Evolutionary conservation across 768 basidiomycete genomes (phyloP), one percentile per base, ranked within the genome.

Genomic region (Suillus ampliporus): DNA sequence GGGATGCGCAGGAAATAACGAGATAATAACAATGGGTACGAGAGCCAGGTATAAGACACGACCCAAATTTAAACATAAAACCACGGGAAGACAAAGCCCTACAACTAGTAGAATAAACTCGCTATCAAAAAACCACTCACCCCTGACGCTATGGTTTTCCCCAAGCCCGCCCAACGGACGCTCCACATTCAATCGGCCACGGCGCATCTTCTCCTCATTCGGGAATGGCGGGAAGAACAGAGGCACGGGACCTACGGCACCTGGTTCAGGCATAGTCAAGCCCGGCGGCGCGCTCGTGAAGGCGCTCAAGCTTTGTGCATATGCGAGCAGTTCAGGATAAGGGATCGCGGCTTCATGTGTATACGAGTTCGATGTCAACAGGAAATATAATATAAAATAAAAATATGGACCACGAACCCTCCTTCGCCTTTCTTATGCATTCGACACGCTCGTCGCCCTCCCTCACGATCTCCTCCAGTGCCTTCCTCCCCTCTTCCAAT

Each of bases 181-280:
- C 74, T 93, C 91, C 23, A 87, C 87, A 69, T 90, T 92, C 74
- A 94, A 84, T 61, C 84, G 83, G 1, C 93, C 93, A 28, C 88
- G 83, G 57, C 92, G 87, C 91, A 95, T 93, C 76, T 92, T 94
- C 73, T 94, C 93, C 77, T 94, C 92, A 70, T 93, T 94, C 1
- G 93, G 93, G 74, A 94, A 95, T 13, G 94, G 94, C 41, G 92
- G 92, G 78, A 94, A 93, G 82, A 95, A 94, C 46, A 92, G 71
- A 19, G 89, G 90, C 19, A 89, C 88, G 1, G 90, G 89, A 13
- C 87, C 87, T 1, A 89, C 87, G 6, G 86, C 76, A 28, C 80
- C 80, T 52, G 87, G 82, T 68, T 92, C 91, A 23, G 91, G 91
- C 86, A 93, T 90, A 70, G 92, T 92, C 23, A 56, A 38, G n/a